Conservation (phyloP, 192 early-diverging fungal genomes). For the Powellomyces hirtus region DNA sequence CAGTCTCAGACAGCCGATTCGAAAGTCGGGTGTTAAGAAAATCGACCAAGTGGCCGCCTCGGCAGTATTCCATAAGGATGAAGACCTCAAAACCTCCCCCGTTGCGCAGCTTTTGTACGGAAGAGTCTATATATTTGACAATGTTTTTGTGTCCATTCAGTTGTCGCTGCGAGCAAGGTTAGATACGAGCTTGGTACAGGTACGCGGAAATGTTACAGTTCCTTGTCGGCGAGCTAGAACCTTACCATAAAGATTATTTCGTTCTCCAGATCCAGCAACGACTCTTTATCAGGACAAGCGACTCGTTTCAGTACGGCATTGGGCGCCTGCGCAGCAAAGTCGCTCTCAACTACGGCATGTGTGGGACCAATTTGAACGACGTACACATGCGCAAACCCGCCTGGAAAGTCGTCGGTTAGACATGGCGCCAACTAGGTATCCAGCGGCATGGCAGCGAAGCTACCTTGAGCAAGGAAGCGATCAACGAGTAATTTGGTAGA, state of each 20-base stretch:
- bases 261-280: conserved; percentile 59
- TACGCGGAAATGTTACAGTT: neutral
- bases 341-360: conserved; percentile 12
- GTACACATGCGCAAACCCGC: conserved; percentile 93
- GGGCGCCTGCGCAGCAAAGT: conserved; percentile 25
- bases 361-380: conserved; percentile 52
- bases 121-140: conserved; percentile 73
- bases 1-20: conserved; percentile 71
- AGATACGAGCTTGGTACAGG: neutral
- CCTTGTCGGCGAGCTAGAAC: neutral
- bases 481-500: conserved; percentile 62
- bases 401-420: conserved; percentile 32
- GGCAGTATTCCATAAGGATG: conserved; percentile 93
- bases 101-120: conserved; percentile 44
- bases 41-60: conserved; percentile 77
- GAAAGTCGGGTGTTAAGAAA: conserved; percentile 81
- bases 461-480: conserved; percentile 75
- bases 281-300: conserved; percentile 65
- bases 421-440: neutral
- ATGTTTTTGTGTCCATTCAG: conserved; percentile 80
- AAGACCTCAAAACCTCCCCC: conserved; percentile 76
- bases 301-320: conserved; percentile 81
- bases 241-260: conserved; percentile 80
- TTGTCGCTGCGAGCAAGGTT: conserved; percentile 46
- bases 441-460: neutral